These are phyloP conservation scores for Irpex sp. DNA, from an alignment of 1,284 basidiomycete genomes.

Conservation along the genomic window DNA sequence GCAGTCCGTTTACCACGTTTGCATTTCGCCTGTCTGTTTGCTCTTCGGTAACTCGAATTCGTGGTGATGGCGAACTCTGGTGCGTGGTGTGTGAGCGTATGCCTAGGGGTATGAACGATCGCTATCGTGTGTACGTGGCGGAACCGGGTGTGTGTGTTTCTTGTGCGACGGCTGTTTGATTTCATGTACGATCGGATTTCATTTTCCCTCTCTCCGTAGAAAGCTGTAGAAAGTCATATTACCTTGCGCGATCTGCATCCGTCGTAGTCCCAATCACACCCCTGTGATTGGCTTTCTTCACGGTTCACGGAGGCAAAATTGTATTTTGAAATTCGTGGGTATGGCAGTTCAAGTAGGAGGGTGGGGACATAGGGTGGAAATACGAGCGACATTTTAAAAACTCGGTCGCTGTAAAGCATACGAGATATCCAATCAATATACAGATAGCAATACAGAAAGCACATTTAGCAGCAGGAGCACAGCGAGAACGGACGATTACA, in stretches of 20 bases:
- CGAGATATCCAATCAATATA: not conserved
- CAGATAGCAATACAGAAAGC: slow-evolving; percentile 1
- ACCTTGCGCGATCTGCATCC: slow-evolving; percentile 1
- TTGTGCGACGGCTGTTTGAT: slow-evolving; percentile 5
- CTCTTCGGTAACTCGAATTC: not conserved
- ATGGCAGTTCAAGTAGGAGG: not conserved
- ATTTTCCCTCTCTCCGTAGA: slow-evolving; percentile 3
- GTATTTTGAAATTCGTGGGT: not conserved
- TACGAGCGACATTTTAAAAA: not conserved
- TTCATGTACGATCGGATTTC: slow-evolving; percentile 12
- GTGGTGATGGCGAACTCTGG: not conserved
- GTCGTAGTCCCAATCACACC: not conserved
- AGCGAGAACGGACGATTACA: slow-evolving; percentile 1
- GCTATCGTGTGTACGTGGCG: slow-evolving; percentile 1
- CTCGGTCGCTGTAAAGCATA: not conserved
- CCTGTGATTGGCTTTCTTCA: not conserved
- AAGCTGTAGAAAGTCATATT: not conserved
- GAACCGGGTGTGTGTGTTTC: slow-evolving; percentile 1
- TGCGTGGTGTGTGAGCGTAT: not conserved
- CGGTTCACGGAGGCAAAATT: not conserved
- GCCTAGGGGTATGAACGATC: not conserved
- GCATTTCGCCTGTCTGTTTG: not conserved
- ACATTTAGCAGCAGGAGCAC: not conserved
- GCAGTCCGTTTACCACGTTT: not conserved
- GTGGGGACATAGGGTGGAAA: not conserved